phyloP scores from a whole-genome alignment of 2,329 filamentous ascomycete species.

The Colletotrichum sp. region DNA sequence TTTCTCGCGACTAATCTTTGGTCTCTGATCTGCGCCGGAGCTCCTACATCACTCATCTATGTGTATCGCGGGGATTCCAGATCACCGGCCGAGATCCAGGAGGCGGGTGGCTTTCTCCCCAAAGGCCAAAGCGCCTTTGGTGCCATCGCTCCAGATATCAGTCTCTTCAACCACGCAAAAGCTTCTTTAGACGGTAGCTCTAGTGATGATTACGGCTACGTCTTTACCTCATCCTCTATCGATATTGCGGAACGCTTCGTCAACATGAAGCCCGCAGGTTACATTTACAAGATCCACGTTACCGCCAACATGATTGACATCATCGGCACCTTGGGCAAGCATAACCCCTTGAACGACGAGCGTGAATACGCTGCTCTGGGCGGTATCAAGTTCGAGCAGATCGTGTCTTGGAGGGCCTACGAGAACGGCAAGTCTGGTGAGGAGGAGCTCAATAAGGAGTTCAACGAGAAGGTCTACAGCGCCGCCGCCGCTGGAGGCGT shows the following conservation, averaged over 20 bases:
- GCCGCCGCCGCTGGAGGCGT: background rate
- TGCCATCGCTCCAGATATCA: background rate
- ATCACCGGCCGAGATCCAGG: background rate
- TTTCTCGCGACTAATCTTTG: background rate
- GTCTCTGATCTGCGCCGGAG: background rate
- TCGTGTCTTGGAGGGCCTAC: background rate
- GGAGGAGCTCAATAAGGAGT: background rate
- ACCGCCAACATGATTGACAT: constrained; percentile 2
- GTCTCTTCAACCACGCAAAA: background rate
- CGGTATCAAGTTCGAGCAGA: background rate
- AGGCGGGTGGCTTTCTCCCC: background rate
- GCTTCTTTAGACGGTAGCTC: background rate
- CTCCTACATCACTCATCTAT: background rate
- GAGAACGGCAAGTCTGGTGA: background rate
- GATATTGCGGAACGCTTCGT: background rate
- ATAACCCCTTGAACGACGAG: background rate
- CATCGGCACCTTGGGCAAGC: background rate
- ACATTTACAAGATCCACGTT: background rate
- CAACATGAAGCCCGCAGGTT: background rate
- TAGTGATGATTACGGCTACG: background rate
- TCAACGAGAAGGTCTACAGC: background rate
- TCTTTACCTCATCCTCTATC: background rate
- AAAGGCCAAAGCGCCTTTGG: background rate
- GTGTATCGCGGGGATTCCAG: background rate
- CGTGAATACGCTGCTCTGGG: background rate